Percentiles rank a stretch among this genome's conserved stretches.
phyloP scores from a whole-genome alignment of 2,329 filamentous ascomycete species.

The Trichophyton benhamiae region DNA sequence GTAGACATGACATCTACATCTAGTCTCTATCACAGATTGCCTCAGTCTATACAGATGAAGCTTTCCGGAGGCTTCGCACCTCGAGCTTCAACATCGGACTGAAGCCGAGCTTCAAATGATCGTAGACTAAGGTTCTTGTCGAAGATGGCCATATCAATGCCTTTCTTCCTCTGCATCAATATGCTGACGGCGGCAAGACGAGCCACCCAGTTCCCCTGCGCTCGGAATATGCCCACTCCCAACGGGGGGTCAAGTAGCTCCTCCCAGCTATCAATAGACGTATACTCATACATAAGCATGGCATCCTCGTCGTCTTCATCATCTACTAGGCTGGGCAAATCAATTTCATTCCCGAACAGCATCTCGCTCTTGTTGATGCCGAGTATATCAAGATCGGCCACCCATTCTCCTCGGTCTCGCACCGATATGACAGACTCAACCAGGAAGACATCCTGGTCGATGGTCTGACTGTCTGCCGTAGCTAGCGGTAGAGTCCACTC shows the following conservation, averaged over 20 bases:
- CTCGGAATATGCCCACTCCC: slow-evolving; percentile 7
- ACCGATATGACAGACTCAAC: slow-evolving; percentile 15
- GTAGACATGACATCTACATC: too few species aligned
- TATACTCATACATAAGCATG: background rate
- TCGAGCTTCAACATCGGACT: background rate
- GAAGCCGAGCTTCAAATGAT: background rate
- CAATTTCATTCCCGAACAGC: background rate
- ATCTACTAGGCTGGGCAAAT: background rate
- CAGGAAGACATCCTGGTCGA: slow-evolving; percentile 13
- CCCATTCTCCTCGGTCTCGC: slow-evolving; percentile 16
- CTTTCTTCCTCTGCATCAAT: background rate
- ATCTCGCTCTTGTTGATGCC: background rate
- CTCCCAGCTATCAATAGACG: slow-evolving; percentile 11
- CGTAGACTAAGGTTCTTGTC: background rate
- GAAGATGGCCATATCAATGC: background rate
- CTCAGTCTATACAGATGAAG: background rate
- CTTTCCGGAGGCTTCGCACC: background rate
- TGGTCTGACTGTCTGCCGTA: slow-evolving; percentile 7
- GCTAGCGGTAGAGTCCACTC: slow-evolving; percentile 13
- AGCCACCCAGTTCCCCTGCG: slow-evolving; percentile 11
- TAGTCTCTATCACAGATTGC: background rate
- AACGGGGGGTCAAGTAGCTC: slow-evolving; percentile 12
- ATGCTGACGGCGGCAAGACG: slow-evolving; percentile 9
- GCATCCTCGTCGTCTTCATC: background rate
- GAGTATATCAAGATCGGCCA: slow-evolving; percentile 16